Percentiles rank a stretch among this genome's conserved stretches.
phyloP scores from a whole-genome alignment of 2,329 filamentous ascomycete genomes.

The Grosmannia huntii region DNA sequence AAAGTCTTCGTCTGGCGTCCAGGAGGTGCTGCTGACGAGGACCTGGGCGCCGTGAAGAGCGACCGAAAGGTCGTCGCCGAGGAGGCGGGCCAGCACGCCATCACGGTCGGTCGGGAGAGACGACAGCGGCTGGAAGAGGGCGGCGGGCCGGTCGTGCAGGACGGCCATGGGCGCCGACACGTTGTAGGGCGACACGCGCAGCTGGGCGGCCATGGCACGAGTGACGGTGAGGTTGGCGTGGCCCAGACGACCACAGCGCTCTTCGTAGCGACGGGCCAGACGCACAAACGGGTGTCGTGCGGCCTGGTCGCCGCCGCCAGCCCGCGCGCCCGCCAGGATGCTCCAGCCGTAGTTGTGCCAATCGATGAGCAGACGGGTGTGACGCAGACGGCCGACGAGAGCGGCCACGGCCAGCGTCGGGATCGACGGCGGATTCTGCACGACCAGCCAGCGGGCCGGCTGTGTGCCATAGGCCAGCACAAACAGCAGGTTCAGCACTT shows the following conservation, averaged over 20 bases:
- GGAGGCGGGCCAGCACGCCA: conserved; percentile 2
- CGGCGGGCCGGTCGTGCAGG: conserved; percentile 76
- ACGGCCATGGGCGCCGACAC: conserved; percentile 53
- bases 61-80: conserved; percentile 1
- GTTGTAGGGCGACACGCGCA: conserved; percentile 50
- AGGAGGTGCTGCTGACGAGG: conserved; percentile 87
- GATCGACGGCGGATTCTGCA: conserved; percentile 84
- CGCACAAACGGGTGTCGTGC: conserved; percentile 57
- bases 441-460: conserved; percentile 70
- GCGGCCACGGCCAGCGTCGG: conserved; percentile 72
- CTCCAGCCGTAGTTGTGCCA: conserved; percentile 99
- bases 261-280: conserved; percentile 68
- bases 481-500: conserved; percentile 57
- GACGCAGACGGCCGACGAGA: conserved; percentile 60
- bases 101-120: conserved; percentile 14
- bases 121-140: conserved; percentile 58
- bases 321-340: conserved; percentile 57
- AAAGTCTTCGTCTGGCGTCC: conserved; percentile 96
- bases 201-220: conserved; percentile 68
- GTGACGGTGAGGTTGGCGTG: conserved; percentile 78
- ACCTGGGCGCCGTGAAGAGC: conserved; percentile 22
- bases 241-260: conserved; percentile 52
- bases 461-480: conserved; percentile 61
- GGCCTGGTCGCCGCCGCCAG: conserved; percentile 24
- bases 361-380: conserved; percentile 76